Percentiles rank a stretch among this genome's conserved stretches.
These are phyloP conservation scores for Beverwykella pulmonaria DNA, from an alignment of 495 filamentous ascomycete species.

Conservation along the genomic window DNA sequence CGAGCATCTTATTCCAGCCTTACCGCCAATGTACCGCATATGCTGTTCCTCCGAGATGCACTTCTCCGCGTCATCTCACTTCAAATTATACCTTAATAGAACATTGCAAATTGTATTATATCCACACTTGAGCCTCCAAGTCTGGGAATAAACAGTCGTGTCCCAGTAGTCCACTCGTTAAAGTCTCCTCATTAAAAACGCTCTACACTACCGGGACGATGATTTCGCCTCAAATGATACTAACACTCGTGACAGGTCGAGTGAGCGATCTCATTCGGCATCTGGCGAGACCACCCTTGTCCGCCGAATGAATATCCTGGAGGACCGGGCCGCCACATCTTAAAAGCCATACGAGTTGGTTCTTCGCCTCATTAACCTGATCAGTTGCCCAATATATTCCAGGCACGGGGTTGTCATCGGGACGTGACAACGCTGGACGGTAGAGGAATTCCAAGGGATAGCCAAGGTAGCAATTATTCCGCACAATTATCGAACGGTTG, in stretches of 20 bases:
- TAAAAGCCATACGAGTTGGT: slow-evolving; percentile 23
- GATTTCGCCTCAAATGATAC: slow-evolving; percentile 11
- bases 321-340: slow-evolving; percentile 25
- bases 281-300: slow-evolving; percentile 12
- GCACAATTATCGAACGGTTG: slow-evolving; percentile 11
- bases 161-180: slow-evolving; percentile 1
- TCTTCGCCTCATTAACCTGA: slow-evolving; percentile 31
- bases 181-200: slow-evolving; percentile 2
- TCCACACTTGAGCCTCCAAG: slow-evolving; percentile 8
- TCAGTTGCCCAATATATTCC: slow-evolving; percentile 29
- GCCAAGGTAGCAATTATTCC: slow-evolving; percentile 26
- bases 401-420: slow-evolving; percentile 9
- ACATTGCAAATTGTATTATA: not conserved
- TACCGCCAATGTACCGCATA: not conserved
- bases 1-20: not conserved
- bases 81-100: not conserved
- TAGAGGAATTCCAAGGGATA: slow-evolving; percentile 11
- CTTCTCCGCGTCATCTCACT: not conserved
- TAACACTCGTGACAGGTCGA: slow-evolving; percentile 14
- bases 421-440: not conserved
- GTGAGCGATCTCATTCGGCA: slow-evolving; percentile 22
- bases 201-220: slow-evolving; percentile 1
- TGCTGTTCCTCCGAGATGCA: not conserved
- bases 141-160: slow-evolving; percentile 8
- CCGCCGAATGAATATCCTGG: slow-evolving; percentile 28